Base-by-base conservation (phyloP, 225 moss, liverwort and hornwort species). In the Physcomitrellopsis africana region DNA sequence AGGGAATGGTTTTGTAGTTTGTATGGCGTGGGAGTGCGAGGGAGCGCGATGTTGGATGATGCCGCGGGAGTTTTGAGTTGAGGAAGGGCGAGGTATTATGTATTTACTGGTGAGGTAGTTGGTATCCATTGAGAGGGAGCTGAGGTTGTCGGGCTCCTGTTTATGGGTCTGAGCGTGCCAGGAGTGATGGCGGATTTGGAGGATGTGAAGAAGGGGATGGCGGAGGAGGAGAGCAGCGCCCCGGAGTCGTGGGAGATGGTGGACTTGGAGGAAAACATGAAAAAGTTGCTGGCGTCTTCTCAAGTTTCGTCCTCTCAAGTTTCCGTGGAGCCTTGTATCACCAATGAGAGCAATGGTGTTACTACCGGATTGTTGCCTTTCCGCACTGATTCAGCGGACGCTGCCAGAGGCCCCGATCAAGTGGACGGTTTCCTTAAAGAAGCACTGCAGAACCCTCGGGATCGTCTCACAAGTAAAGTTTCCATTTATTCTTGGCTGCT, bases 161-260 rank as follows among this genome's bases (percentile, higher is more conserved):
- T 78, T 78, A 92, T 89, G 89, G 93, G 89, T 82, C 79, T 90
- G 84, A 88, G 89, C 71, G 81, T 91, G 41, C 86, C 86, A 48
- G 77, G 79, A 79, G 80, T 79, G 65, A 92, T 95, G 95, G 88
- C 91, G 75, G 77, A 86, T 77, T 75, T 87, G 66, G 83, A 81
- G 69, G 80, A 85, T 73, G 79, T 63, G 80, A 86, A 81, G 57
- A 86, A 80, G 43, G 83, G 77, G 52, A 41, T 72, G 47, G 58
- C 82, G 71, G 81, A 78, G 23, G 90, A 90, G 27, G 89, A 86
- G 41, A 82, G 71, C 45, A 81, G 79, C 53, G 82, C 90, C 52
- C 94, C 93, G 48, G 93, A 94, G 69, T 99, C 97, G 17, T 99
- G 97, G 97, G 97, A 99, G 82, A 86, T 92, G 90, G 94, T 91